Base-by-base conservation (phyloP, 2,329 filamentous ascomycete species). In the Epicoccum sorghinum region DNA sequence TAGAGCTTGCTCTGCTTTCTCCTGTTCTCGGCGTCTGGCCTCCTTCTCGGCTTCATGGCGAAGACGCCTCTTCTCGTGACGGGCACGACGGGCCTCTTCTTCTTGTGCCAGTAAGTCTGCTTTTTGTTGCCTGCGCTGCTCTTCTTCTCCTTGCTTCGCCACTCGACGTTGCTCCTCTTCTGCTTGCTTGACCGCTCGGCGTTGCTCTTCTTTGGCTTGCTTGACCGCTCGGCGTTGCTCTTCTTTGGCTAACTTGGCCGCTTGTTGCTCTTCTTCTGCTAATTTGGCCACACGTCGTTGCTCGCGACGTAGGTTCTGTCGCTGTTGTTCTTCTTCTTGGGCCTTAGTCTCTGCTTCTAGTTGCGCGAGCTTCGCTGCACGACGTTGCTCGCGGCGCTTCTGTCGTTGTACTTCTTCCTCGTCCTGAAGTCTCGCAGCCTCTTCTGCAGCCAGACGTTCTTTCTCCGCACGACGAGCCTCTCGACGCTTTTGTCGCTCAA, bases 401-500 rank as follows among this genome's bases (percentile, higher is more conserved):
- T 60, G 59, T 55, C 57, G 55, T 40, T 58, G 57, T 18, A 56
- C 57, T 46, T 69, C 67, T 29, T 69, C 67, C 42, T 68, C 66
- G 14, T 62, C 62, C 23, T 58, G 52, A 2, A 58, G n/a, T 23
- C 58, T 63, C 27, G 59, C 59, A 38, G 62, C 65, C 39, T 71
- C 69, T 40, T 67, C 68, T 42, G 58, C 62, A n/a, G 60, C 69
- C 33, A 57, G 22, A 25, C 63, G 62, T 40, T 67, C 65, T 38
- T 65, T 68, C 36, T 73, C 68, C 12, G 62, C 63, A 13, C 62
- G 62, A 10, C 69, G 69, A 30, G 58, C 58, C 49, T 72, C 67
- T 23, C 60, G 68, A 7, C 70, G 71, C 50, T 61, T 67, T 8
- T 57, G 62, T 46, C 57, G 59, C 14, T 71, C 68, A 4, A 58